These are phyloP conservation scores for Lippia alba DNA, from an alignment of 305 asterid genomes.

Conservation along the genomic window DNA sequence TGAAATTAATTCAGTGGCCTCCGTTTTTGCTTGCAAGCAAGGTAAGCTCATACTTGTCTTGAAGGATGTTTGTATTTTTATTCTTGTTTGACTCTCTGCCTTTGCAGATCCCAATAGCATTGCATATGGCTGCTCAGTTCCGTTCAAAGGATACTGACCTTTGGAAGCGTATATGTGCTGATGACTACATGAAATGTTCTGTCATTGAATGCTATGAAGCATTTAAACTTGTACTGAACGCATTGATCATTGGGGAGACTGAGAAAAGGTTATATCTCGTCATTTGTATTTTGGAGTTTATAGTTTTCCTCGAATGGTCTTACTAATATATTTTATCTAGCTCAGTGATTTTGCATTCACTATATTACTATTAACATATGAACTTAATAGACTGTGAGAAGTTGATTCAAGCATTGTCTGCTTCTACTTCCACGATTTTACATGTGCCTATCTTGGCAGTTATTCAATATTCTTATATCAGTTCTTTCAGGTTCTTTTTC, in stretches of 20 bases:
- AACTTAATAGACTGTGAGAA: conserved; percentile 1
- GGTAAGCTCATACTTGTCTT: conserved; percentile 47
- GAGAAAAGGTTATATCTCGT: conserved; percentile 67
- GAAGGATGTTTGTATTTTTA: conserved; percentile 27
- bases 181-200: conserved; percentile 85
- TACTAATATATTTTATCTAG: conserved; percentile 1
- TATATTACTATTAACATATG: not conserved
- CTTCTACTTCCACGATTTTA: conserved; percentile 11
- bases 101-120: conserved; percentile 82
- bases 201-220: conserved; percentile 86
- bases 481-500: conserved; percentile 9
- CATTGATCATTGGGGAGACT: conserved; percentile 71
- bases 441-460: not conserved
- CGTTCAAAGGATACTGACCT: conserved; percentile 79
- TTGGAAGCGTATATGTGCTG: conserved; percentile 86
- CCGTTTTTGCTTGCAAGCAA: conserved; percentile 93
- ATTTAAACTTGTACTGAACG: conserved; percentile 71
- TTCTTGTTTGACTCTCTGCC: conserved; percentile 35
- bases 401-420: conserved; percentile 12
- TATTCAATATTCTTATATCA: not conserved
- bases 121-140: conserved; percentile 89
- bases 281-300: conserved; percentile 28
- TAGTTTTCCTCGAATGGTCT: conserved; percentile 22
- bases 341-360: conserved; percentile 17
- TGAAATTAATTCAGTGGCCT: conserved; percentile 85